Conservation (phyloP, 2,329 filamentous ascomycete genomes). For the Penicillium sp. region DNA sequence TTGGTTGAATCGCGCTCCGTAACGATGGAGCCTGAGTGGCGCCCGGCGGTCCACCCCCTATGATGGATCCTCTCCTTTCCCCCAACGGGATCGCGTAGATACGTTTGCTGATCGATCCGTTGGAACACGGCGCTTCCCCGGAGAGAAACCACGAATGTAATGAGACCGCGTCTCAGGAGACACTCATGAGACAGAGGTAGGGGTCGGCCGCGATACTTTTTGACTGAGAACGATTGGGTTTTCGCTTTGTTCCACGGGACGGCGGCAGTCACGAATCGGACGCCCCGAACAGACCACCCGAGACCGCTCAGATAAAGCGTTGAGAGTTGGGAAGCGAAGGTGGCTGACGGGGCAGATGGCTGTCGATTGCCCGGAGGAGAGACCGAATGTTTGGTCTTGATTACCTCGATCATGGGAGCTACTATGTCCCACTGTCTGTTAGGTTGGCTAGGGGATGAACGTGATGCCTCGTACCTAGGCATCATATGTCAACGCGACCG, state of each 20-base stretch:
- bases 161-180: background rate
- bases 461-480: conserved; percentile 3
- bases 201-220: background rate
- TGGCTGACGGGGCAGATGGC: background rate
- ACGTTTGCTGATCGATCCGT: conserved; percentile 7
- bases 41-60: conserved; percentile 22
- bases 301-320: conserved; percentile 6
- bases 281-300: conserved; percentile 12
- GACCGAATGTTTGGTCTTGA: conserved; percentile 18
- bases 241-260: conserved; percentile 3
- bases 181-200: conserved; percentile 3
- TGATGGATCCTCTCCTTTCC: conserved; percentile 19
- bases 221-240: conserved; percentile 9
- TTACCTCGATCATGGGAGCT: conserved; percentile 2
- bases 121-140: background rate
- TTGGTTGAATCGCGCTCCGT: conserved; percentile 7
- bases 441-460: conserved; percentile 8
- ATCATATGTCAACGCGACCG: conserved; percentile 18
- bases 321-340: background rate
- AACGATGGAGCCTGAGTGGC: conserved; percentile 12
- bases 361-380: conserved; percentile 14
- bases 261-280: conserved; percentile 1
- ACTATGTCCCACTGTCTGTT: background rate
- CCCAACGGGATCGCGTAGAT: conserved; percentile 11
- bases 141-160: background rate